Conservation (phyloP, 768 basidiomycete genomes). For the Lactifluus hygrophoroides region DNA sequence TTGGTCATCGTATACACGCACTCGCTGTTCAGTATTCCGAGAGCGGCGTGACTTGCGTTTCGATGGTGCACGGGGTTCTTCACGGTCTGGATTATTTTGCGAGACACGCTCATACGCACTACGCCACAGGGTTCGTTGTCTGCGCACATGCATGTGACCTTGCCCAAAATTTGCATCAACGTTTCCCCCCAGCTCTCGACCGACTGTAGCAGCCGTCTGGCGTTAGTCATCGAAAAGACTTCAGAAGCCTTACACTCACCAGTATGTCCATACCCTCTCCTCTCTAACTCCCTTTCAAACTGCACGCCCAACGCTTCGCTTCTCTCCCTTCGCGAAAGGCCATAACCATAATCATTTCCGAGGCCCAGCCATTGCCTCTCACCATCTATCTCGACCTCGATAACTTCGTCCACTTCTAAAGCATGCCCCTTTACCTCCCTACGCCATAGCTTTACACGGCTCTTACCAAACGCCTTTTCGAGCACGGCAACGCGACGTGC, state of each 20-base stretch:
- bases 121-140: slow-evolving; percentile 20
- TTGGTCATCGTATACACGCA: slow-evolving; percentile 30
- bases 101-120: slow-evolving; percentile 18
- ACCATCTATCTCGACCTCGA: slow-evolving; percentile 29
- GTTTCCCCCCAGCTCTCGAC: neutral
- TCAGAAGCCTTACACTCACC: slow-evolving; percentile 1
- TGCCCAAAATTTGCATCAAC: neutral
- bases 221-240: neutral
- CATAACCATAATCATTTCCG: slow-evolving; percentile 40
- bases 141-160: neutral
- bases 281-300: slow-evolving; percentile 45
- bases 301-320: slow-evolving; percentile 46
- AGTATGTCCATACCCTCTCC: slow-evolving; percentile 22
- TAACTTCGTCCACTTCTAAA: slow-evolving; percentile 1
- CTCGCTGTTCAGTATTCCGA: slow-evolving; percentile 18
- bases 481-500: slow-evolving; percentile 34
- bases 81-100: slow-evolving; percentile 12
- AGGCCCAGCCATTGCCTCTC: slow-evolving; percentile 46
- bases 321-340: slow-evolving; percentile 36
- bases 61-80: slow-evolving; percentile 8
- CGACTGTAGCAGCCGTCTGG: neutral
- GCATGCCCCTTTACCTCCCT: slow-evolving; percentile 4
- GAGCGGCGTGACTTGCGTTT: slow-evolving; percentile 19
- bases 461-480: slow-evolving; percentile 29
- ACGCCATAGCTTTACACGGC: slow-evolving; percentile 20